Evolutionary conservation across 2,329 filamentous ascomycete species (phyloP), one percentile per base, ranked within the genome.

Genomic region (Drechslerella dactyloides): DNA sequence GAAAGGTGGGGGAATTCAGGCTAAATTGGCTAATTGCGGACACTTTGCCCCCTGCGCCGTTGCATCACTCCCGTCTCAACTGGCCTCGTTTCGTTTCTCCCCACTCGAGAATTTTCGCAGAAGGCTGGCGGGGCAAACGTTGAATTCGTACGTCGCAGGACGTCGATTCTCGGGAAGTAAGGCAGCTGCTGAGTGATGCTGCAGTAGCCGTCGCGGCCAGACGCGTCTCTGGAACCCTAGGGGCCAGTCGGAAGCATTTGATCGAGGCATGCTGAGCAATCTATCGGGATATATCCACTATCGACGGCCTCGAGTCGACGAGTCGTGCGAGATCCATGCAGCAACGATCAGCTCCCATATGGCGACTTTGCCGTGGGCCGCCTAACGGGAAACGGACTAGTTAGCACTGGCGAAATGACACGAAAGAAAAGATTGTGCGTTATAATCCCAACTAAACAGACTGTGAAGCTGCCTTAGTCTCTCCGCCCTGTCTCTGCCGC

Each of bases 1-100:
- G 51, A 70, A 72, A 65, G 68, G 66, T 70, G 60, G 68, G 68
- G 68, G 68, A 72, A 40, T 72, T 72, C 60, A 72, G 68, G 68
- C 68, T 72, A 61, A 59, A 72, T 60, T 65, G 68, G 68, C 53
- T 65, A 72, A 72, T 72, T 72, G 59, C 59, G 59, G 65, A 59
- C 66, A 35, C 44, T 50, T 42, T 37, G 55, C 30, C 51, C 62
- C 51, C 44, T 63, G 65, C 58, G 60, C 60, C 60, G 60, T 63
- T 72, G 68, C 68, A 70, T 64, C 66, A 64, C 60, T 72, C 42
- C 68, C 60, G 60, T 48, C 56, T 60, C 68, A 72, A 72, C 65
- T 59, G 56, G 52, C 68, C 11, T 55, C 51, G 60, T 56, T 56
- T 65, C 48, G 57, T 53, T 11, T 59, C 42, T 42, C 33, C 46